These are phyloP conservation scores for Scheffersomyces cryptocercus DNA, from an alignment of 1,139 yeast genomes.

Conservation along the genomic window DNA sequence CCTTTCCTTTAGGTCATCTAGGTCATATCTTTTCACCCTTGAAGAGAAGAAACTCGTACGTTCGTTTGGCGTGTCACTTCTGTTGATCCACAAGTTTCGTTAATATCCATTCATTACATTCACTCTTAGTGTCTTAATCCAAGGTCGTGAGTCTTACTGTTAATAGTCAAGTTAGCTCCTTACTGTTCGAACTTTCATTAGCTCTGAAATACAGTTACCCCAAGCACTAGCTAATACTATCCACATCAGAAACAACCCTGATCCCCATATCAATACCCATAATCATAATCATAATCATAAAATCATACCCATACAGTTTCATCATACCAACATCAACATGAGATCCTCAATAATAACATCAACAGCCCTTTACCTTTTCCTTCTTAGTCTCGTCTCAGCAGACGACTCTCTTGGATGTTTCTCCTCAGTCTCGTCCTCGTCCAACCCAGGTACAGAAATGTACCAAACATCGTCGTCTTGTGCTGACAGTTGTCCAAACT, in stretches of 20 bases:
- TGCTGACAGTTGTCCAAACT: slow-evolving; percentile 43
- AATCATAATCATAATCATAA: not conserved
- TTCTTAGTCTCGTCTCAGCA: not conserved
- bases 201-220: not conserved
- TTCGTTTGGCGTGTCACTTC: no score
- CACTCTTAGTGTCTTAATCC: no score
- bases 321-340: not conserved
- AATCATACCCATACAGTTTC: not conserved
- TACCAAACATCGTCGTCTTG: slow-evolving; percentile 58
- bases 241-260: not conserved
- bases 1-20: no score
- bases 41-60: no score
- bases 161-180: no score
- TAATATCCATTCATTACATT: no score
- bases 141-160: no score
- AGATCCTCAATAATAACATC: not conserved
- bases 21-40: no score
- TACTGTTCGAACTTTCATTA: no score
- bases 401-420: slow-evolving; percentile 32
- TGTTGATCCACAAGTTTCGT: no score
- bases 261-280: not conserved
- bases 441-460: slow-evolving; percentile 32
- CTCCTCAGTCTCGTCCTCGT: slow-evolving; percentile 29
- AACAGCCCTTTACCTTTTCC: not conserved
- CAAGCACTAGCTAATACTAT: not conserved